A percentile compares a stretch with the other conserved stretches of the same genome.
Evolutionary conservation across 129 eudicot species (phyloP).

Genomic region (Flaveria sonorensis): DNA sequence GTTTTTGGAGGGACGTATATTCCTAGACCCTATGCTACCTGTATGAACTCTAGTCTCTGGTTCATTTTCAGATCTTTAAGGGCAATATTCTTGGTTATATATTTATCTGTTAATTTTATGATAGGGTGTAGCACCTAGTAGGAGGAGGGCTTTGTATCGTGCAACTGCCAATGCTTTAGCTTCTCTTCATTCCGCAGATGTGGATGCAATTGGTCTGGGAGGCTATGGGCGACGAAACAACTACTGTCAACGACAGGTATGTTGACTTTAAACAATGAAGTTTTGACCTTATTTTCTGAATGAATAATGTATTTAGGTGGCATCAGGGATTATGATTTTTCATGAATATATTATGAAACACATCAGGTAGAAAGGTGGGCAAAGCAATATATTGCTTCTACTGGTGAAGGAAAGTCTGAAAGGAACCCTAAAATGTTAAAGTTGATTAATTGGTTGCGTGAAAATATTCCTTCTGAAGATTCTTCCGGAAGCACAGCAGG

Average conservation of each 20-base stretch:
- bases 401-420: conserved; percentile 87
- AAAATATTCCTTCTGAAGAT: conserved; percentile 85
- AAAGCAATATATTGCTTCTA: conserved; percentile 80
- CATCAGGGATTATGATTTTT: background rate
- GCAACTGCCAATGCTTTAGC: conserved; percentile 89
- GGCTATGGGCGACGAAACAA: conserved; percentile 70
- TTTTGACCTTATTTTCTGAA: background rate
- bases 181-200: conserved; percentile 81
- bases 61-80: conserved; percentile 2
- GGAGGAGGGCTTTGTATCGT: conserved; percentile 59
- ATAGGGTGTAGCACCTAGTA: conserved; percentile 71
- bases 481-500: conserved; percentile 74
- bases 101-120: conserved; percentile 4
- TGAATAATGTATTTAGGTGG: background rate
- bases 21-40: conserved; percentile 78
- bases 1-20: conserved; percentile 87
- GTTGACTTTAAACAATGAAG: conserved; percentile 1
- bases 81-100: background rate
- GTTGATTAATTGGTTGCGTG: conserved; percentile 71
- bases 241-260: conserved; percentile 93
- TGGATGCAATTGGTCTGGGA: conserved; percentile 76
- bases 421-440: conserved; percentile 87
- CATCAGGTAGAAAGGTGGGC: conserved; percentile 95
- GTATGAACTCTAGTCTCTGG: conserved; percentile 45
- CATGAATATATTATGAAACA: background rate